These are phyloP conservation scores for Eucalyptus tenuipes DNA, from an alignment of 345 rosid species.

Conservation along the genomic window DNA sequence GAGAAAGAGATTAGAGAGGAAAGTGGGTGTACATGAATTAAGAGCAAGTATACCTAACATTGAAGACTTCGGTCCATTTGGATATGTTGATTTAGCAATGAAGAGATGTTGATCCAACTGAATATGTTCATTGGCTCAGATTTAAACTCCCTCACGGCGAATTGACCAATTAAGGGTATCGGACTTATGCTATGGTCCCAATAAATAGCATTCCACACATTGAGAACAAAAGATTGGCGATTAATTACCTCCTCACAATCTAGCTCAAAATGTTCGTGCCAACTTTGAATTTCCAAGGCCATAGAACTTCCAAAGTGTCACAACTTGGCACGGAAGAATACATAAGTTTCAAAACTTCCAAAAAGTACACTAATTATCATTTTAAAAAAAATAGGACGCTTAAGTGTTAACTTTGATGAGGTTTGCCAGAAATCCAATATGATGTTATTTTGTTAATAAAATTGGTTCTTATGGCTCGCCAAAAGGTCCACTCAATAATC, in stretches of 20 bases:
- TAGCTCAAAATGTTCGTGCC: neutral
- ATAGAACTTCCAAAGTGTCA: too few species aligned
- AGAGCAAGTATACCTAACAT: neutral
- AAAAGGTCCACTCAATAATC: too few species aligned
- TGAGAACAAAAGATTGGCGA: neutral
- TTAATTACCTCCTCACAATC: neutral
- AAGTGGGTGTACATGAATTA: neutral
- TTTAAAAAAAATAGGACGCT: too few species aligned
- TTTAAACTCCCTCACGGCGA: neutral
- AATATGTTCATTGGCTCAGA: neutral
- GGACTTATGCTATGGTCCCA: neutral
- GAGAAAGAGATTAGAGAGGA: neutral
- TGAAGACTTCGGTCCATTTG: neutral
- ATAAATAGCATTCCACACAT: neutral
- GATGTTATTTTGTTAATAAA: too few species aligned
- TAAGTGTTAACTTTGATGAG: too few species aligned
- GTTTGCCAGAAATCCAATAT: too few species aligned
- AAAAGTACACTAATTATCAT: too few species aligned
- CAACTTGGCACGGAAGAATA: too few species aligned
- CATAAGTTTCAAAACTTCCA: too few species aligned
- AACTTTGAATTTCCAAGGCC: neutral
- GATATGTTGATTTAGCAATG: neutral
- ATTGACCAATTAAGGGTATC: rapidly evolving
- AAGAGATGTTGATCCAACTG: neutral
- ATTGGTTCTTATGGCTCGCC: too few species aligned